These are phyloP conservation scores for Thyridium curvatum DNA, from an alignment of 2,329 filamentous ascomycete genomes.

Conservation along the genomic window DNA sequence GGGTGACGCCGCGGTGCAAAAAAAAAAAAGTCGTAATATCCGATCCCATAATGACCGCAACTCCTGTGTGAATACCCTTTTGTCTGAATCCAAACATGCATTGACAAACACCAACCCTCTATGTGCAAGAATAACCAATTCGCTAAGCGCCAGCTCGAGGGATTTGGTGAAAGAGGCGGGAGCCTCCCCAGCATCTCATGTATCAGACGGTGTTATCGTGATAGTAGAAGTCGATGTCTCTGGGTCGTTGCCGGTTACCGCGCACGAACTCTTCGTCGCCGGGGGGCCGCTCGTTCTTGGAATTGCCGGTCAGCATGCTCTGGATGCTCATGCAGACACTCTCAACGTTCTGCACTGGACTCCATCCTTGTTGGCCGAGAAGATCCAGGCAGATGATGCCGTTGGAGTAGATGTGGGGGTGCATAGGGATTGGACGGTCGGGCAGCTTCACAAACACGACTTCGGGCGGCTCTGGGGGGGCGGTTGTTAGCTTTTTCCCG, in stretches of 20 bases:
- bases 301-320: slow-evolving; percentile 96
- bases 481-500: slow-evolving; percentile 1
- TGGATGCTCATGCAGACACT: slow-evolving; percentile 96
- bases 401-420: slow-evolving; percentile 97
- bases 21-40: too few relatives aligned
- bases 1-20: too few relatives aligned
- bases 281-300: slow-evolving; percentile 80
- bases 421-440: slow-evolving; percentile 73
- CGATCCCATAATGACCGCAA: too few relatives aligned
- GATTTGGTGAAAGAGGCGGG: too few relatives aligned
- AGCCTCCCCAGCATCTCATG: not conserved
- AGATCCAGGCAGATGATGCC: slow-evolving; percentile 97
- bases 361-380: slow-evolving; percentile 84
- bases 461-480: slow-evolving; percentile 74
- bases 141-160: too few relatives aligned
- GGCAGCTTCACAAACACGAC: slow-evolving; percentile 73
- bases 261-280: slow-evolving; percentile 87
- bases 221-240: slow-evolving; percentile 90
- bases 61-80: too few relatives aligned
- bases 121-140: too few relatives aligned
- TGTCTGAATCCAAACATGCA: too few relatives aligned
- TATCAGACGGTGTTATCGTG: slow-evolving; percentile 74
- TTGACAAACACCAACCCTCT: too few relatives aligned
- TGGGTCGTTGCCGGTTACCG: slow-evolving; percentile 69
- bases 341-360: slow-evolving; percentile 93